Percentiles rank a stretch among this genome's conserved stretches.
Conservation (phyloP, 257 asterid species). For the Ophiorrhiza pumila region DNA sequence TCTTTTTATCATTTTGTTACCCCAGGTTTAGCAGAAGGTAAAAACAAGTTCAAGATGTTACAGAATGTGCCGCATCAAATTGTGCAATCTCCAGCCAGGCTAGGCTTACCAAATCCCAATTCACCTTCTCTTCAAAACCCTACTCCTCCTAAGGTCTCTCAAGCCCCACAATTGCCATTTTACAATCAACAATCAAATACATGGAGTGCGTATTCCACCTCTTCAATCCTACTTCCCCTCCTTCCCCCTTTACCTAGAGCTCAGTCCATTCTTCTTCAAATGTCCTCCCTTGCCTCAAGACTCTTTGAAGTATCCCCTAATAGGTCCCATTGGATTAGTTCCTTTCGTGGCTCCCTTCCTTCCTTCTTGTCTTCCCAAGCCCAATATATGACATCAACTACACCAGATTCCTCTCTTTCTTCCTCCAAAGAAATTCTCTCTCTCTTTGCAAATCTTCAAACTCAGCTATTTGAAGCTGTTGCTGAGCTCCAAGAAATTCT, state of each 20-base stretch:
- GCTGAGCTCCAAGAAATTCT: too few relatives aligned
- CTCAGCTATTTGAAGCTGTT: slow-evolving; percentile 75
- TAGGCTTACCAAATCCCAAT: slow-evolving; percentile 82
- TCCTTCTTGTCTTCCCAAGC: slow-evolving; percentile 58
- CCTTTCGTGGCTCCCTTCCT: slow-evolving; percentile 74
- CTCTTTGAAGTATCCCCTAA: too few relatives aligned
- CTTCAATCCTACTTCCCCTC: slow-evolving; percentile 77
- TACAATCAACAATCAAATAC: slow-evolving; percentile 39
- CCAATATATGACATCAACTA: slow-evolving; percentile 36
- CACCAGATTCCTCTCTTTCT: slow-evolving; percentile 37
- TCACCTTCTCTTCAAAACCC: slow-evolving; percentile 76
- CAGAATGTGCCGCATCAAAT: slow-evolving; percentile 66
- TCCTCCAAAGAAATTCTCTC: slow-evolving; percentile 64
- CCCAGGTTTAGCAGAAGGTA: slow-evolving; percentile 2
- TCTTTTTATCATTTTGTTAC: too few relatives aligned
- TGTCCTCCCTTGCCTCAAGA: too few relatives aligned
- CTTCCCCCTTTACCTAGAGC: too few relatives aligned
- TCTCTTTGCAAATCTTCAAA: slow-evolving; percentile 60
- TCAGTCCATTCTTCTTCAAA: too few relatives aligned
- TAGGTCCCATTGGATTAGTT: slow-evolving; percentile 70
- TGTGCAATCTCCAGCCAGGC: slow-evolving; percentile 80
- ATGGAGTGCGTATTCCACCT: slow-evolving; percentile 39
- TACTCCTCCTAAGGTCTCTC: slow-evolving; percentile 57
- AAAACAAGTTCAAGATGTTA: slow-evolving; percentile 37
- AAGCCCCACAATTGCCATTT: slow-evolving; percentile 45